phyloP scores from a whole-genome alignment of 1,284 basidiomycete genomes.

The Puccinia horiana region DNA sequence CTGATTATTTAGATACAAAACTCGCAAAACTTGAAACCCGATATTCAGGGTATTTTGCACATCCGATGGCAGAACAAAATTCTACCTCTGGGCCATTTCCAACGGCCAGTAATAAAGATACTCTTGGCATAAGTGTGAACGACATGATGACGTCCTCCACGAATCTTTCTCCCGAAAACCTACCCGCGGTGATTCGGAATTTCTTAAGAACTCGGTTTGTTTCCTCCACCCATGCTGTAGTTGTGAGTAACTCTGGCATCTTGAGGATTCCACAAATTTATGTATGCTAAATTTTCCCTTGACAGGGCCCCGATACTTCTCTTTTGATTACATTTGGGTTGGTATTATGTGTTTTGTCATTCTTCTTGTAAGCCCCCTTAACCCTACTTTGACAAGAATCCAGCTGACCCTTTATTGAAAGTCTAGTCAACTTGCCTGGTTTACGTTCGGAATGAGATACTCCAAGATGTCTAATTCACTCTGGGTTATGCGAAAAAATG shows the following conservation, averaged over 20 bases:
- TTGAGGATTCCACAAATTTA: not conserved
- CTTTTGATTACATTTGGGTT: not conserved
- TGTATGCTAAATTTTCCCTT: not conserved
- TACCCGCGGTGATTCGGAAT: not conserved
- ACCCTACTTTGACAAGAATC: not conserved
- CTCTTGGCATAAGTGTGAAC: not conserved
- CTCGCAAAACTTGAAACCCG: not conserved
- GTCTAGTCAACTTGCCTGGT: not conserved
- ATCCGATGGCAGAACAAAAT: not conserved
- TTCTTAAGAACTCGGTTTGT: not conserved
- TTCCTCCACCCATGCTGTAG: slow-evolving; percentile 1
- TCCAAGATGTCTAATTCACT: not conserved
- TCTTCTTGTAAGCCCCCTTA: not conserved
- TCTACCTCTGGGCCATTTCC: not conserved
- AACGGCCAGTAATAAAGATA: not conserved
- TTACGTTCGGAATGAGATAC: not conserved
- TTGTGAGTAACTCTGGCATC: not conserved
- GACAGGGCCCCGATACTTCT: not conserved
- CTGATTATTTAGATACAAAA: not conserved
- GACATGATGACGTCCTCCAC: not conserved
- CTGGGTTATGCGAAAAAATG: not conserved
- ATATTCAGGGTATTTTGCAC: not conserved
- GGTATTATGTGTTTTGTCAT: not conserved
- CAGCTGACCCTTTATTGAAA: not conserved
- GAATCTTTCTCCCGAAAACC: not conserved